Percentiles rank a stretch among this genome's conserved stretches.
Evolutionary conservation across 306 rosid genomes (phyloP).

Genomic region (Cucurbita maxima): DNA sequence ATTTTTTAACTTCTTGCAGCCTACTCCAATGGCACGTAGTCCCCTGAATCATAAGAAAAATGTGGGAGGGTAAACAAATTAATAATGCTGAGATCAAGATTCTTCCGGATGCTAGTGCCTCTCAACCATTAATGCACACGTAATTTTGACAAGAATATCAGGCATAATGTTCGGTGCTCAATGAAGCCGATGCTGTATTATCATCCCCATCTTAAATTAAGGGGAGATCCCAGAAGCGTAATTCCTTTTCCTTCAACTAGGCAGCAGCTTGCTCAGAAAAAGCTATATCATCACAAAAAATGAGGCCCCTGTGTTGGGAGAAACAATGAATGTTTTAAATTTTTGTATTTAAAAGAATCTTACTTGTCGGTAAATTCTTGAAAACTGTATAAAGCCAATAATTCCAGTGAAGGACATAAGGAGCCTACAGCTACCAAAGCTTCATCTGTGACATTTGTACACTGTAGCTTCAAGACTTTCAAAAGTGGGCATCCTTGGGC

Average conservation of each 20-base stretch:
- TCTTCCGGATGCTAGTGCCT: not conserved
- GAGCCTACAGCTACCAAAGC: conserved; percentile 72
- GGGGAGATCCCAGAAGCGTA: not conserved
- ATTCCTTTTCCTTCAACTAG: not conserved
- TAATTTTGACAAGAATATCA: not conserved
- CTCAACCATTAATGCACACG: not conserved
- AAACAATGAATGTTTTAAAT: not conserved
- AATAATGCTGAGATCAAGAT: not conserved
- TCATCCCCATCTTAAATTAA: not conserved
- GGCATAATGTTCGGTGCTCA: not conserved
- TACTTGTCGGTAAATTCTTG: conserved; percentile 80
- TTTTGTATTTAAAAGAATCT: conserved; percentile 16
- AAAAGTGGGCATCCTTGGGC: conserved; percentile 60
- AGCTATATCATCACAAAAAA: not conserved
- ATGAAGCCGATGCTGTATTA: not conserved
- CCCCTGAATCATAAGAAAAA: conserved; percentile 44
- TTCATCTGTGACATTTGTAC: conserved; percentile 74
- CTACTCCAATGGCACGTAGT: conserved; percentile 54
- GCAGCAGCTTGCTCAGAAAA: not conserved
- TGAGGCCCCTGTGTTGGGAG: not conserved
- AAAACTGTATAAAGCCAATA: conserved; percentile 68
- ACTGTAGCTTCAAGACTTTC: conserved; percentile 75
- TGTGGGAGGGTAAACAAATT: not conserved
- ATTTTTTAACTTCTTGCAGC: conserved; percentile 80
- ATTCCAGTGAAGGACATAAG: conserved; percentile 44